phyloP scores from a whole-genome alignment of 106 monocot genomes.

The Vanilla planifolia region DNA sequence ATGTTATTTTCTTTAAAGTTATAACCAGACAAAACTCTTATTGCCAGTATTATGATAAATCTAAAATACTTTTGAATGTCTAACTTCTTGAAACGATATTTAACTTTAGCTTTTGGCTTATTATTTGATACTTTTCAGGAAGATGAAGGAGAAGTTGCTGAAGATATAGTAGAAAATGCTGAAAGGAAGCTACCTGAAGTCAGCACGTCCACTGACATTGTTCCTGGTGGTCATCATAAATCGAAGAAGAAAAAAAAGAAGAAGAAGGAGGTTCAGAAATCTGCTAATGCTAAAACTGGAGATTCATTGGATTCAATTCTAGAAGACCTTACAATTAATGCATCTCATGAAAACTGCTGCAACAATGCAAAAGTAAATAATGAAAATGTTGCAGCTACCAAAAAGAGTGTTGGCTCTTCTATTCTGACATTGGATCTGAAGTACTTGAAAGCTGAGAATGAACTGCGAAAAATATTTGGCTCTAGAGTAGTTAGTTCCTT shows the following conservation, averaged over 20 bases:
- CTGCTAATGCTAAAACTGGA: slow-evolving; percentile 21
- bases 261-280: slow-evolving; percentile 28
- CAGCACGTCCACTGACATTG: slow-evolving; percentile 13
- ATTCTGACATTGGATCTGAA: slow-evolving; percentile 72
- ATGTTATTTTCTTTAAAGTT: too few species aligned
- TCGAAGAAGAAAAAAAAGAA: slow-evolving; percentile 98
- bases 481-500: slow-evolving; percentile 88
- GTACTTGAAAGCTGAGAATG: slow-evolving; percentile 88
- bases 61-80: not conserved
- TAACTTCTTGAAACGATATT: not conserved
- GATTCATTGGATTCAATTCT: slow-evolving; percentile 55
- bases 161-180: slow-evolving; percentile 10
- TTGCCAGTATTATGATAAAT: not conserved
- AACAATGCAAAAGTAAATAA: slow-evolving; percentile 5
- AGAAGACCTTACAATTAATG: slow-evolving; percentile 58
- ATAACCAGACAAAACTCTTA: too few species aligned
- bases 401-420: slow-evolving; percentile 19
- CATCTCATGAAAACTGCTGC: slow-evolving; percentile 5
- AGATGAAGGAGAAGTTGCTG: slow-evolving; percentile 38
- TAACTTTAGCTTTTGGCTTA: not conserved
- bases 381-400: slow-evolving; percentile 11
- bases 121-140: slow-evolving; percentile 34
- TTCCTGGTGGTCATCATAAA: slow-evolving; percentile 31
- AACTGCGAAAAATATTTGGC: slow-evolving; percentile 88
- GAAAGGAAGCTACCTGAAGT: slow-evolving; percentile 19